These are phyloP conservation scores for Eucalyptus cloeziana DNA, from an alignment of 345 rosid species.

Conservation along the genomic window DNA sequence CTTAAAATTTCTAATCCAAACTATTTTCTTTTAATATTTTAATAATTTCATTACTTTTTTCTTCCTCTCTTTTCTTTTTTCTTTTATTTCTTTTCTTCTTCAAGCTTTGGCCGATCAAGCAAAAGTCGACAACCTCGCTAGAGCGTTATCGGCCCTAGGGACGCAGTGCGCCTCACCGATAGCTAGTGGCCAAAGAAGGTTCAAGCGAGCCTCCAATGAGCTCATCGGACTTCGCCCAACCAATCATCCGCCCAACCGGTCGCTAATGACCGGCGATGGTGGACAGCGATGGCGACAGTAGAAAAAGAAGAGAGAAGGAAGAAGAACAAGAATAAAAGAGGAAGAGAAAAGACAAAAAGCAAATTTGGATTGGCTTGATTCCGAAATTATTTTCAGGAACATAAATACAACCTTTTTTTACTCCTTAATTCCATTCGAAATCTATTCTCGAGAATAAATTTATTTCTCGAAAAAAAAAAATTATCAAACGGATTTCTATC, in stretches of 20 bases:
- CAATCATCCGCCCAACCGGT: fast-evolving
- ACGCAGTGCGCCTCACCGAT: fast-evolving
- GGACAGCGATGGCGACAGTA: fast-evolving
- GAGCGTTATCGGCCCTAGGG: fast-evolving
- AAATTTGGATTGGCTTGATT: too few species aligned
- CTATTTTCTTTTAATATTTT: too few species aligned
- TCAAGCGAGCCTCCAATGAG: fast-evolving
- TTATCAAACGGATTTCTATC: too few species aligned
- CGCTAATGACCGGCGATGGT: fast-evolving
- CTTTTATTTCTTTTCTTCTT: too few species aligned
- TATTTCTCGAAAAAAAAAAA: fast-evolving
- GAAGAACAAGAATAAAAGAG: too few species aligned
- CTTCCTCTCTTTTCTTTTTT: fast-evolving
- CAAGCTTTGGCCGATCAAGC: fast-evolving
- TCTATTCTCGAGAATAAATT: fast-evolving
- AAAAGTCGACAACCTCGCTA: fast-evolving
- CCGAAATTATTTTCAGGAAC: fast-evolving
- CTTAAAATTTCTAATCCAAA: too few species aligned
- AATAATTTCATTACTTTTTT: too few species aligned
- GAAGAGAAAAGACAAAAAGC: fast-evolving
- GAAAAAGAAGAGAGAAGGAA: too few species aligned
- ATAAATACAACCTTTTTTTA: too few species aligned
- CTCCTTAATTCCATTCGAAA: too few species aligned
- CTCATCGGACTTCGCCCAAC: fast-evolving
- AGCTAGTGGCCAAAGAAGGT: fast-evolving